phyloP scores from a whole-genome alignment of 768 basidiomycete genomes.

The Termitomyces sp. region DNA sequence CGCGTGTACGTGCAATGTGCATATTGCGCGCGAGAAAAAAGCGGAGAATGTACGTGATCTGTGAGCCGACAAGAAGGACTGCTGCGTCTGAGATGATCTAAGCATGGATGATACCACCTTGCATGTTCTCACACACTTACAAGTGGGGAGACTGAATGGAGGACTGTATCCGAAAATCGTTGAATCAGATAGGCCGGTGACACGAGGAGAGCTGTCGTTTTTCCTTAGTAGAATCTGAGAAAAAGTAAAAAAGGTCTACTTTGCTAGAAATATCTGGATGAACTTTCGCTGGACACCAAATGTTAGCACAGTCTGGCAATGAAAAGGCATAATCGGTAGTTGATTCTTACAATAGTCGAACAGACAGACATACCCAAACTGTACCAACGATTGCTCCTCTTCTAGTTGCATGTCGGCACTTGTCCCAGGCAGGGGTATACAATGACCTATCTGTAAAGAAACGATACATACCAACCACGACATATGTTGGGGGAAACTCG shows the following conservation, averaged over 20 bases:
- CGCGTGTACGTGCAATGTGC: constrained; percentile 71
- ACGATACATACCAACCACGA: constrained; percentile 81
- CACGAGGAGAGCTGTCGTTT: constrained; percentile 50
- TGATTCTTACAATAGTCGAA: neutral
- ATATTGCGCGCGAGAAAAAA: constrained; percentile 88
- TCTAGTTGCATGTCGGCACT: constrained; percentile 73
- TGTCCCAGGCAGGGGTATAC: constrained; percentile 77
- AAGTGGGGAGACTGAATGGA: constrained; percentile 70
- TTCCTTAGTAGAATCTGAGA: neutral
- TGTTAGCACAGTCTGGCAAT: constrained; percentile 54
- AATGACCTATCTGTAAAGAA: constrained; percentile 71
- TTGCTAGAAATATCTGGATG: constrained; percentile 60
- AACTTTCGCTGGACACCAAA: constrained; percentile 71
- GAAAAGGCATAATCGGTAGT: neutral
- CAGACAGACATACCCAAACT: constrained; percentile 55
- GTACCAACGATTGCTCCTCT: constrained; percentile 69
- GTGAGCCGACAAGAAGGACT: constrained; percentile 66
- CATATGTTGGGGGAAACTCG: constrained; percentile 79
- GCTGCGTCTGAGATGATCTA: constrained; percentile 57
- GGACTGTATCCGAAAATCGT: constrained; percentile 62
- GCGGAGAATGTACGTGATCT: constrained; percentile 69
- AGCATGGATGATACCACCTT: neutral
- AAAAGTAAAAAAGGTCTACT: constrained; percentile 31
- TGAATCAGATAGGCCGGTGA: constrained; percentile 60
- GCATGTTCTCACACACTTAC: constrained; percentile 29